These are phyloP conservation scores for Colletotrichum musae DNA, from an alignment of 2,329 filamentous ascomycete genomes.

Conservation along the genomic window DNA sequence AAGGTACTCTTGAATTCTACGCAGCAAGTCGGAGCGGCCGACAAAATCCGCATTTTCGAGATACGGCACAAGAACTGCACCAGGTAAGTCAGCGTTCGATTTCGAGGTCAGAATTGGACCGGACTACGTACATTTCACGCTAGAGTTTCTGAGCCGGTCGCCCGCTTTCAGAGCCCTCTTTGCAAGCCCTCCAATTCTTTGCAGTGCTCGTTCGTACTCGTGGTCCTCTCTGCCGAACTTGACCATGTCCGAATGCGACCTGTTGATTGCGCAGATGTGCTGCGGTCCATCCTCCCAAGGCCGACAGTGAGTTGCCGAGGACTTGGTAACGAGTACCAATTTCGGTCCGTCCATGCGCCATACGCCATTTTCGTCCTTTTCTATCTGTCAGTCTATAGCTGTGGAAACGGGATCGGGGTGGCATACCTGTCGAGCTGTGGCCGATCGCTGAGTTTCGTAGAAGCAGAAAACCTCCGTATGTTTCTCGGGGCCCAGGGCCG, in stretches of 20 bases:
- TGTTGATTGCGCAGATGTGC: conserved; percentile 43
- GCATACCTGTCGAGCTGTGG: conserved; percentile 43
- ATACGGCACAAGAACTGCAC: too few species aligned
- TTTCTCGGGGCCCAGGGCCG: conserved; percentile 34
- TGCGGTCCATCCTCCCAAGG: conserved; percentile 16
- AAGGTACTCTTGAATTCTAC: too few species aligned
- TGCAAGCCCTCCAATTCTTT: too few species aligned
- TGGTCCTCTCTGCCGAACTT: conserved; percentile 45
- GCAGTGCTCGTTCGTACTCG: background rate
- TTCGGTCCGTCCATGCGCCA: conserved; percentile 45
- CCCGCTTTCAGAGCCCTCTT: too few species aligned
- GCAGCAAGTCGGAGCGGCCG: too few species aligned
- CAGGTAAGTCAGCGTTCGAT: too few species aligned
- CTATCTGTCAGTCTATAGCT: too few species aligned
- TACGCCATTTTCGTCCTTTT: conserved; percentile 39
- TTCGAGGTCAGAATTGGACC: too few species aligned
- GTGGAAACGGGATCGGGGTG: background rate
- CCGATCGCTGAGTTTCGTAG: conserved; percentile 46
- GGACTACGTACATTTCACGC: too few species aligned
- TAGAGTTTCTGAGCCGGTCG: too few species aligned
- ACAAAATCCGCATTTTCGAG: too few species aligned
- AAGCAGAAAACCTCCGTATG: conserved; percentile 45
- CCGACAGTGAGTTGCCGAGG: conserved; percentile 43
- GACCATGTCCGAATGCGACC: conserved; percentile 45
- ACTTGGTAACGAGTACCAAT: conserved; percentile 43